Percentiles rank a stretch among this genome's conserved stretches.
Conservation (phyloP, 768 basidiomycete species). For the Rhodosporidiobolus odoratus region DNA sequence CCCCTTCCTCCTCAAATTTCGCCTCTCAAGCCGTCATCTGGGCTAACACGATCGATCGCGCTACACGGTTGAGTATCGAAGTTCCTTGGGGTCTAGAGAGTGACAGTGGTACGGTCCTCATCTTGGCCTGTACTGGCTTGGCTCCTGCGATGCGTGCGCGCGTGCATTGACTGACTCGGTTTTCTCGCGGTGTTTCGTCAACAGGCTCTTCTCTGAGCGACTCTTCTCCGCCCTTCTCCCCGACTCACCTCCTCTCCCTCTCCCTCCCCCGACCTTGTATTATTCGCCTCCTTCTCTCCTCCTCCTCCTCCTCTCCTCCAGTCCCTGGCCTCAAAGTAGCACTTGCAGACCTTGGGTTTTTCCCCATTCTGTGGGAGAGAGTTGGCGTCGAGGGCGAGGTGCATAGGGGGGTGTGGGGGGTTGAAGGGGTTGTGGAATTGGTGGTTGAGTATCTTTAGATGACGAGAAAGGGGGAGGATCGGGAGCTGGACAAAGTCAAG, state of each 20-base stretch:
- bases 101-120: too few relatives aligned
- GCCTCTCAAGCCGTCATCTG: not conserved
- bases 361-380: conserved; percentile 14
- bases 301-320: not conserved
- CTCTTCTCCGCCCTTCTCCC: not conserved
- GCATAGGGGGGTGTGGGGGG: not conserved
- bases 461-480: not conserved
- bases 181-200: too few relatives aligned
- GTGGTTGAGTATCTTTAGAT: not conserved
- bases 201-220: not conserved
- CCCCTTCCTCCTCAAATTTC: not conserved
- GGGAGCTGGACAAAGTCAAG: too few relatives aligned
- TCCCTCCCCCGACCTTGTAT: conserved; percentile 18
- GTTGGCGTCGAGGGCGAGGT: conserved; percentile 14
- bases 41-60: too few relatives aligned
- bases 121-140: too few relatives aligned
- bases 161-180: too few relatives aligned
- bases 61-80: too few relatives aligned
- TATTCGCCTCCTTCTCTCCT: not conserved
- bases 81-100: too few relatives aligned
- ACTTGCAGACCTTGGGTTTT: conserved; percentile 9
- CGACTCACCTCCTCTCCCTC: conserved; percentile 12
- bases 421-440: not conserved
- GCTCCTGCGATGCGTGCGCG: too few relatives aligned
- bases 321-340: not conserved